Conservation (phyloP, 2,329 filamentous ascomycete species). For the Xylaria arbuscula region DNA sequence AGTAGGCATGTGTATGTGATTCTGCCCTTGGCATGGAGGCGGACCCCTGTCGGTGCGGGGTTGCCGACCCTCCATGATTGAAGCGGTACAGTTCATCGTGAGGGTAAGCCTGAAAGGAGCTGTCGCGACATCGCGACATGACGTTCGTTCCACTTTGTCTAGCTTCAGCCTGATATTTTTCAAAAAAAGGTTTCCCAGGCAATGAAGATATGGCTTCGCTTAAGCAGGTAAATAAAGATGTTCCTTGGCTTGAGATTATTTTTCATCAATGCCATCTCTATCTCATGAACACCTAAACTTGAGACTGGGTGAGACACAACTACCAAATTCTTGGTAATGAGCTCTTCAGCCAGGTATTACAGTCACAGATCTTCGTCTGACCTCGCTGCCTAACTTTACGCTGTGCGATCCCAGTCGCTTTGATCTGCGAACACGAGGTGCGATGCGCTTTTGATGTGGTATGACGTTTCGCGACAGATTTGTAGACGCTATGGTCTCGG, state of each 20-base stretch:
- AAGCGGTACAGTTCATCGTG: conserved; percentile 1
- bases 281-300: not conserved
- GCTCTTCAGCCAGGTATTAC: not conserved
- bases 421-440: conserved; percentile 32
- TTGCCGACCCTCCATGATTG: conserved; percentile 23
- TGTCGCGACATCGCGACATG: not conserved
- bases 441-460: conserved; percentile 18
- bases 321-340: not conserved
- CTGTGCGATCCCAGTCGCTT: conserved; percentile 17
- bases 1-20: not conserved
- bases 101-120: not conserved
- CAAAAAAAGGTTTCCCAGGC: too few species aligned
- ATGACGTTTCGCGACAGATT: conserved; percentile 31
- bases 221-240: not conserved
- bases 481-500: not conserved
- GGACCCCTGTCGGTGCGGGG: conserved; percentile 27
- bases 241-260: not conserved
- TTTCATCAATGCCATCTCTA: not conserved
- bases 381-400: not conserved
- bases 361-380: conserved; percentile 7
- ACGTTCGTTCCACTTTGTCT: not conserved
- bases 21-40: conserved; percentile 6
- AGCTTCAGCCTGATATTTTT: not conserved
- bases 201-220: not conserved
- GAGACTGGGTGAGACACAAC: not conserved